These are phyloP conservation scores for Forsythia suspensa DNA, from an alignment of 257 asterid species.

Conservation along the genomic window DNA sequence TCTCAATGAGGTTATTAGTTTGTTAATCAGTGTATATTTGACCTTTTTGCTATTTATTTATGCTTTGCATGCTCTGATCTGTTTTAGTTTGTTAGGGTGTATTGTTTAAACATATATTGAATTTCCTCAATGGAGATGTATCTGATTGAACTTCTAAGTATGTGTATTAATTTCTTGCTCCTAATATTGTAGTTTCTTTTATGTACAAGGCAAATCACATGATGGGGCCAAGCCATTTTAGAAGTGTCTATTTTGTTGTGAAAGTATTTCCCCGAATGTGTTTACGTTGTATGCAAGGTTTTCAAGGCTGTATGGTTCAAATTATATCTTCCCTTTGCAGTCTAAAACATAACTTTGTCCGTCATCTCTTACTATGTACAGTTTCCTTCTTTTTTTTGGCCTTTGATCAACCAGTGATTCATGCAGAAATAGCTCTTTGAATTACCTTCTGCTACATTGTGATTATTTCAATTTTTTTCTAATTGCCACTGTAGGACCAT, in stretches of 20 bases:
- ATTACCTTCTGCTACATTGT: background rate
- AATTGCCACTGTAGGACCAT: slow-evolving; percentile 35
- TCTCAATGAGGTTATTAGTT: too few relatives aligned
- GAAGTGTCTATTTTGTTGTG: background rate
- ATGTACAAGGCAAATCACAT: background rate
- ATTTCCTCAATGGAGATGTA: background rate
- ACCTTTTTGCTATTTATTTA: too few relatives aligned
- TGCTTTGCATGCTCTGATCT: background rate
- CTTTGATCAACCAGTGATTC: background rate
- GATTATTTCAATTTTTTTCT: background rate
- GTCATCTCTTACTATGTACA: background rate
- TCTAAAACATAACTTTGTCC: background rate
- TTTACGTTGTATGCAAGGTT: background rate
- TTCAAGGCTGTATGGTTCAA: background rate
- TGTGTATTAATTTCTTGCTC: too few relatives aligned
- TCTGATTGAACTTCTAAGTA: too few relatives aligned
- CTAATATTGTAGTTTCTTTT: too few relatives aligned
- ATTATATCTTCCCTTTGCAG: background rate
- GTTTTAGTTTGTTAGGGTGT: too few relatives aligned
- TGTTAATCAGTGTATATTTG: too few relatives aligned
- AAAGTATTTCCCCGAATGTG: background rate
- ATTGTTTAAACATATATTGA: too few relatives aligned
- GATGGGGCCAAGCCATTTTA: background rate
- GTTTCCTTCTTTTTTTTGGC: too few relatives aligned
- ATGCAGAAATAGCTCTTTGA: background rate